phyloP scores from a whole-genome alignment of 768 basidiomycete genomes.

The Mycena polygramma region DNA sequence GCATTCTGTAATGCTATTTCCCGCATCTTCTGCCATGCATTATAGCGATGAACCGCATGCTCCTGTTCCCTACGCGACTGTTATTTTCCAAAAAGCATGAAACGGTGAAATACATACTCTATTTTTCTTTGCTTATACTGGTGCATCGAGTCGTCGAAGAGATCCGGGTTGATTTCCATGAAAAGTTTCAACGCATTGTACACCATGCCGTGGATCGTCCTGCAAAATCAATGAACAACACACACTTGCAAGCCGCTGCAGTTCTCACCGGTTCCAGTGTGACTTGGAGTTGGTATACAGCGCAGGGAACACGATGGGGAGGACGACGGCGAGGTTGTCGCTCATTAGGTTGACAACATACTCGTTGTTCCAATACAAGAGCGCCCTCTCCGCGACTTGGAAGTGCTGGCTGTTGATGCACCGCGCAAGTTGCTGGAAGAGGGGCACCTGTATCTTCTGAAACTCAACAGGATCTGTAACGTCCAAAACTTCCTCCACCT shows the following conservation, averaged over 20 bases:
- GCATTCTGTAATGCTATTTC: constrained; percentile 82
- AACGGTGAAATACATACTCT: constrained; percentile 67
- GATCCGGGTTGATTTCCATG: constrained; percentile 98
- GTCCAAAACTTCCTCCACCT: constrained; percentile 98
- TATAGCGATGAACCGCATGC: constrained; percentile 85
- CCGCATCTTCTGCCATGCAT: constrained; percentile 90
- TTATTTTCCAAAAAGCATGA: not conserved
- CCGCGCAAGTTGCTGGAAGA: constrained; percentile 94
- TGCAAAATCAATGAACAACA: constrained; percentile 47
- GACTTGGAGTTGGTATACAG: constrained; percentile 95
- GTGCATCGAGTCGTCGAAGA: constrained; percentile 94
- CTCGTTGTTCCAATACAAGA: constrained; percentile 99
- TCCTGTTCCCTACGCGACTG: constrained; percentile 81
- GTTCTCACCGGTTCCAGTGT: constrained; percentile 96
- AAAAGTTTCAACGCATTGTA: constrained; percentile 98
- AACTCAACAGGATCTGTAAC: constrained; percentile 98
- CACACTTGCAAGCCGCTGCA: constrained; percentile 11
- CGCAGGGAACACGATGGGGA: constrained; percentile 98
- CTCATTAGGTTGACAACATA: constrained; percentile 99
- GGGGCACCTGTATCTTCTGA: constrained; percentile 91
- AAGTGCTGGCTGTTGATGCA: constrained; percentile 99
- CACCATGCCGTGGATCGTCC: constrained; percentile 99
- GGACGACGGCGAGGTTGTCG: constrained; percentile 88
- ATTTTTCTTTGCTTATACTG: constrained; percentile 92
- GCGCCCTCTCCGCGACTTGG: constrained; percentile 97